Conservation (phyloP, 176 grass and related monocot genomes). For the Triticum turgidum region DNA sequence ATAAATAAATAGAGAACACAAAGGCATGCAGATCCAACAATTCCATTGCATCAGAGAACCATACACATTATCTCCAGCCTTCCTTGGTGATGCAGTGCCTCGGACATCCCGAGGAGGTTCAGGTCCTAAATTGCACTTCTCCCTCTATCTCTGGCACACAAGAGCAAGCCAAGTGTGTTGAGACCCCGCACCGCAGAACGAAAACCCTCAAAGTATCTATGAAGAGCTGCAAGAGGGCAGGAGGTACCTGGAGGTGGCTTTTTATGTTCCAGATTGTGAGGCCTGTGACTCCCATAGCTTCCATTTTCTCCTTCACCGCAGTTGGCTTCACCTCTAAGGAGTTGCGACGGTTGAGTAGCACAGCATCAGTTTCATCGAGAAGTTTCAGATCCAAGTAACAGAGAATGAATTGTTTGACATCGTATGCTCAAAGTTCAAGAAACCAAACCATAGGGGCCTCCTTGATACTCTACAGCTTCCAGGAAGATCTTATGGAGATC, state of each 20-base stretch:
- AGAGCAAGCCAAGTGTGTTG: background rate
- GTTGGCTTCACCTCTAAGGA: conserved; percentile 47
- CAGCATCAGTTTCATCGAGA: conserved; percentile 7
- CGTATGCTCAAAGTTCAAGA: conserved; percentile 1
- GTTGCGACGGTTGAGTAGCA: background rate
- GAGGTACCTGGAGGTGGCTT: conserved; percentile 50
- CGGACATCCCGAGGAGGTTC: background rate
- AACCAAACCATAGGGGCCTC: conserved; percentile 50
- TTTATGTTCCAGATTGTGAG: conserved; percentile 42
- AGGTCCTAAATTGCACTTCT: conserved; percentile 1
- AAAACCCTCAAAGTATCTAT: background rate
- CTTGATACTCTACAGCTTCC: conserved; percentile 30
- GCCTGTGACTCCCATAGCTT: conserved; percentile 42
- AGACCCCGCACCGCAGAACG: background rate
- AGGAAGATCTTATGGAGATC: conserved; percentile 52
- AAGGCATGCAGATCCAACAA: background rate
- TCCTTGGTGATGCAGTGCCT: conserved; percentile 4
- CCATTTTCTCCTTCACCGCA: conserved; percentile 39
- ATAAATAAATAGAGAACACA: background rate
- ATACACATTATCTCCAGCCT: conserved; percentile 6
- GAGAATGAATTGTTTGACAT: background rate
- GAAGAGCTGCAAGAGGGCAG: background rate
- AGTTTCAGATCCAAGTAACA: background rate
- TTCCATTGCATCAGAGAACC: background rate
- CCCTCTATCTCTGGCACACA: conserved; percentile 36